These are phyloP conservation scores for Salix udensis DNA, from an alignment of 345 rosid genomes.

Conservation along the genomic window DNA sequence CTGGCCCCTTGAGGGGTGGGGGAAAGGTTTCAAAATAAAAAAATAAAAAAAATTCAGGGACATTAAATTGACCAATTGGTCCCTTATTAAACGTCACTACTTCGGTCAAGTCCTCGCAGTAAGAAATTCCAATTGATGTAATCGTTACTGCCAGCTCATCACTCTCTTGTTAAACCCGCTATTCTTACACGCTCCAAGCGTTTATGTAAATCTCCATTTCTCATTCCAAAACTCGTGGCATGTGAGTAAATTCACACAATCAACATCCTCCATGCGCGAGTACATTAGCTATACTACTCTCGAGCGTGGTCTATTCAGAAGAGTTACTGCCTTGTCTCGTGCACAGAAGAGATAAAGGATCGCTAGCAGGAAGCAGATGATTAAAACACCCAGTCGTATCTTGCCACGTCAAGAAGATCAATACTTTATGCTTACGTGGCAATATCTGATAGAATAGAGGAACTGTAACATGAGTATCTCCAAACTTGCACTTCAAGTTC, in stretches of 20 bases:
- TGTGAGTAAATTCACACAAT: neutral
- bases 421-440: neutral
- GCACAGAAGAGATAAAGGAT: neutral
- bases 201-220: neutral
- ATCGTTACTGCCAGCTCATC: neutral
- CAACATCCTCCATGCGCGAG: neutral
- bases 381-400: neutral
- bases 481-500: conserved; percentile 4
- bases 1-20: neutral
- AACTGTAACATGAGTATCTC: neutral
- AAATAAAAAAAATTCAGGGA: neutral
- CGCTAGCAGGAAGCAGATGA: neutral
- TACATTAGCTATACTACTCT: neutral
- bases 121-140: neutral
- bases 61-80: neutral
- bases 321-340: neutral
- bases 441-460: neutral
- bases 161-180: neutral
- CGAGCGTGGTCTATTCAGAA: neutral
- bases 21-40: no score
- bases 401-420: neutral
- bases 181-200: neutral
- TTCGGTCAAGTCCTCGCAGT: neutral
- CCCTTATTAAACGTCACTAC: neutral
- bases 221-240: neutral